These are phyloP conservation scores for Plasmopara muralis DNA, from an alignment of 352 stramenopile genomes.

Conservation along the genomic window DNA sequence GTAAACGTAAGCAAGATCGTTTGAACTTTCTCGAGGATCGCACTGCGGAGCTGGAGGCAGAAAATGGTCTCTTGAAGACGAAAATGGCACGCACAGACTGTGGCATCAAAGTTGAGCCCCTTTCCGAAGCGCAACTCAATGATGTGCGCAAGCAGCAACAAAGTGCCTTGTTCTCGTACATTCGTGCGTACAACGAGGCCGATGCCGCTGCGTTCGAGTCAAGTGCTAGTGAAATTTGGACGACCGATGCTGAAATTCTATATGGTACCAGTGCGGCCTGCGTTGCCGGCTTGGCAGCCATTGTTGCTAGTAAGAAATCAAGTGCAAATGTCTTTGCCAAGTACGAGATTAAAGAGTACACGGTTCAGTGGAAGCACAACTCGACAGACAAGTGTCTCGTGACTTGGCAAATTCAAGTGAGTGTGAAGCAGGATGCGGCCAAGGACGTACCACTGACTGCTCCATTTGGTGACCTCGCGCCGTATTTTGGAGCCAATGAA, in stretches of 20 bases:
- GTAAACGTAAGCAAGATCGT: constrained; percentile 83
- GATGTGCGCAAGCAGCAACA: constrained; percentile 80
- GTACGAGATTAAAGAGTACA: constrained; percentile 83
- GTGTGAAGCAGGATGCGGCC: constrained; percentile 40
- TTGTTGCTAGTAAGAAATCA: constrained; percentile 58
- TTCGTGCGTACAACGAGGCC: constrained; percentile 65
- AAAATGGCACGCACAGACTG: constrained; percentile 62
- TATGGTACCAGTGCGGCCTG: constrained; percentile 44
- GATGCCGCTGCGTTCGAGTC: constrained; percentile 47
- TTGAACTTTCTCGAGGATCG: constrained; percentile 84
- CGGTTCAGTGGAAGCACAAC: constrained; percentile 66
- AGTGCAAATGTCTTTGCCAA: constrained; percentile 55
- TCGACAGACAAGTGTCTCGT: constrained; percentile 68
- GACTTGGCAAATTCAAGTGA: constrained; percentile 64
- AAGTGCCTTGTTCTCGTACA: constrained; percentile 62
- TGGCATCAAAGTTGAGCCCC: constrained; percentile 31
- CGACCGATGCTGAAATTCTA: constrained; percentile 58
- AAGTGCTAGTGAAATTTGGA: constrained; percentile 49
- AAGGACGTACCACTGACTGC: constrained; percentile 53
- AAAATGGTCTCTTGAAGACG: constrained; percentile 64
- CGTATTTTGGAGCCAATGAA: constrained; percentile 41
- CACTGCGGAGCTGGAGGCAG: constrained; percentile 77
- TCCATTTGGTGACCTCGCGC: constrained; percentile 54
- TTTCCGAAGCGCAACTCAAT: constrained; percentile 57
- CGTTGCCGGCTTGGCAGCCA: constrained; percentile 45